Evolutionary conservation across 129 eudicot genomes (phyloP).

Genomic region (Oenanthe sinensis): DNA sequence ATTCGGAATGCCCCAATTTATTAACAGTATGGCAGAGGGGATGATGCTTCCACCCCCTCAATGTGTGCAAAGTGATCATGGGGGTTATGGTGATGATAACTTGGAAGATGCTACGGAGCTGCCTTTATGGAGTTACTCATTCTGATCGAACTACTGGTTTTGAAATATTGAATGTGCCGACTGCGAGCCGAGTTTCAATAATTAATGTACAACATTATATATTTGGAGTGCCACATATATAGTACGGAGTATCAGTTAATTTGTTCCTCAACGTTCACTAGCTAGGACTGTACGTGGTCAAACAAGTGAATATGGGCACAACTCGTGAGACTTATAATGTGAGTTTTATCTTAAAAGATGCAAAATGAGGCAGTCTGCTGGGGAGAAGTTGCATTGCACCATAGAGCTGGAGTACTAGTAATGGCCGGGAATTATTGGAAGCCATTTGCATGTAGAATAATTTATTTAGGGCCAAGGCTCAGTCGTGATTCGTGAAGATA

Average conservation of each 20-base stretch:
- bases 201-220: background rate
- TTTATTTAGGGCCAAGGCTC: background rate
- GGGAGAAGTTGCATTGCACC: background rate
- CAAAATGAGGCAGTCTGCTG: background rate
- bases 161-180: background rate
- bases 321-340: no score
- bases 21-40: slow-evolving; percentile 35
- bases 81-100: background rate
- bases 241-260: background rate
- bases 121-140: slow-evolving; percentile 3
- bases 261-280: background rate
- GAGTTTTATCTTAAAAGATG: no score
- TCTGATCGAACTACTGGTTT: background rate
- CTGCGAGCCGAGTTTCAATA: background rate
- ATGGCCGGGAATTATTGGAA: background rate
- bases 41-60: slow-evolving; percentile 17
- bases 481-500: background rate
- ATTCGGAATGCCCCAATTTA: slow-evolving; percentile 35
- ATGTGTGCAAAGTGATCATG: background rate
- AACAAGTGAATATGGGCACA: background rate
- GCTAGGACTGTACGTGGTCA: background rate
- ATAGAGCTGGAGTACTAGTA: background rate
- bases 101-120: background rate
- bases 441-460: background rate
- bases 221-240: background rate